phyloP scores from a whole-genome alignment of 164 flowering plant species.

The Litsea cubeba region DNA sequence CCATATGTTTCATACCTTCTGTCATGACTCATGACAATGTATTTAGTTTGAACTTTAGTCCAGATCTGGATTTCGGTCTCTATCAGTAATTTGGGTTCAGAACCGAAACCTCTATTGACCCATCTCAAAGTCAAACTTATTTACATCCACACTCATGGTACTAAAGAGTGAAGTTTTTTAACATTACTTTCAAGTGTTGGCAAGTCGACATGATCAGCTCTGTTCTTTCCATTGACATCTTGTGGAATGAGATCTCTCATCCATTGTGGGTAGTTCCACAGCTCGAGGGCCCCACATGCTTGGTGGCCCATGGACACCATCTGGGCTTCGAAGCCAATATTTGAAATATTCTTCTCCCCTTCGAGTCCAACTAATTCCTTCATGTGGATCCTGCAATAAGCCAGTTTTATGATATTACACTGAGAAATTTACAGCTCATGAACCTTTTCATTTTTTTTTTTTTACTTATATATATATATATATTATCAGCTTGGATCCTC shows the following conservation, averaged over 20 bases:
- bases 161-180: not conserved
- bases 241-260: constrained; percentile 32
- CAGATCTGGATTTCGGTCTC: too few species aligned
- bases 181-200: constrained; percentile 32
- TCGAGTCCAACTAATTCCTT: constrained; percentile 29
- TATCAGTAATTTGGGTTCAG: too few species aligned
- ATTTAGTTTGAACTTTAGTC: too few species aligned
- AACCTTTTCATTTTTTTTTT: too few species aligned
- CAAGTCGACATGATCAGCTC: constrained; percentile 40
- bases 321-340: constrained; percentile 28
- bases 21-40: too few species aligned
- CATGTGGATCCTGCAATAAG: constrained; percentile 29
- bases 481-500: not conserved
- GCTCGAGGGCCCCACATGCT: constrained; percentile 36
- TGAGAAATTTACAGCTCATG: too few species aligned
- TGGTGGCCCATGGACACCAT: constrained; percentile 55
- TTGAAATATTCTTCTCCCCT: constrained; percentile 24
- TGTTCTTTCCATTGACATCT: constrained; percentile 23
- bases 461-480: not conserved
- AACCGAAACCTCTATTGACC: too few species aligned
- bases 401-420: too few species aligned
- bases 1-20: too few species aligned
- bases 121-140: too few species aligned
- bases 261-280: constrained; percentile 40
- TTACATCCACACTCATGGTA: too few species aligned